Percentiles rank a stretch among this genome's conserved stretches.
Evolutionary conservation across 2,329 filamentous ascomycete species (phyloP).

Genomic region (Monascus ruber): DNA sequence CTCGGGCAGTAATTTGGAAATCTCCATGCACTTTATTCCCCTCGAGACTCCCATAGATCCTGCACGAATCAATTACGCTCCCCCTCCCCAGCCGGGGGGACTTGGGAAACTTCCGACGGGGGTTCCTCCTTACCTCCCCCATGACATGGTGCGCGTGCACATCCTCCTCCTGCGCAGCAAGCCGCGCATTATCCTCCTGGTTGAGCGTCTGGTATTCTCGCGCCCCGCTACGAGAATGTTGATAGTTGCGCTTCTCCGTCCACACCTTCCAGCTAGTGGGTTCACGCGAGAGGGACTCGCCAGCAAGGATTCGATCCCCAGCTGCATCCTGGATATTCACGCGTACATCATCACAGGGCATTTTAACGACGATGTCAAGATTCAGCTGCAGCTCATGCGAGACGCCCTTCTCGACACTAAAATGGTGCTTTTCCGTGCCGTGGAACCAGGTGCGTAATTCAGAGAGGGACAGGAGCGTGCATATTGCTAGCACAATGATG

Average conservation of each 20-base stretch:
- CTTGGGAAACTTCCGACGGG: slow-evolving; percentile 54
- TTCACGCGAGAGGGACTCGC: slow-evolving; percentile 60
- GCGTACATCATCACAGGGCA: slow-evolving; percentile 81
- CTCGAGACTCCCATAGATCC: slow-evolving; percentile 79
- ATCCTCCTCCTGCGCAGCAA: slow-evolving; percentile 47
- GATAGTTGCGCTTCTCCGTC: slow-evolving; percentile 55
- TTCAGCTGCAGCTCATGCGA: slow-evolving; percentile 86
- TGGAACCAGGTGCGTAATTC: slow-evolving; percentile 76
- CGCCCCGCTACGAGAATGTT: slow-evolving; percentile 44
- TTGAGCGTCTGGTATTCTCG: slow-evolving; percentile 44
- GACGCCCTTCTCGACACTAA: slow-evolving; percentile 85
- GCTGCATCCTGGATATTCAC: slow-evolving; percentile 95
- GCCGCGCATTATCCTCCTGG: slow-evolving; percentile 50
- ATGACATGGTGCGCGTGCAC: slow-evolving; percentile 90
- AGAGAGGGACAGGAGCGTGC: slow-evolving; percentile 60
- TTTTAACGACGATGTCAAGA: slow-evolving; percentile 80
- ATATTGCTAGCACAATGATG: slow-evolving; percentile 64
- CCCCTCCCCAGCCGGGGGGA: slow-evolving; percentile 54
- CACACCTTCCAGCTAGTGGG: slow-evolving; percentile 72
- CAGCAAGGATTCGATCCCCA: slow-evolving; percentile 82
- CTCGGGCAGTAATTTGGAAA: slow-evolving; percentile 91
- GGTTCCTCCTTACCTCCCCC: slow-evolving; percentile 56
- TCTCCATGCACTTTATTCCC: slow-evolving; percentile 96
- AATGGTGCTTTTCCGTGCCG: slow-evolving; percentile 76
- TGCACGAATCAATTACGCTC: slow-evolving; percentile 60